A percentile compares a stretch with the other conserved stretches of the same genome.
Evolutionary conservation across 1,139 yeast species (phyloP).

Genomic region (Magnusiomyces starmeri): DNA sequence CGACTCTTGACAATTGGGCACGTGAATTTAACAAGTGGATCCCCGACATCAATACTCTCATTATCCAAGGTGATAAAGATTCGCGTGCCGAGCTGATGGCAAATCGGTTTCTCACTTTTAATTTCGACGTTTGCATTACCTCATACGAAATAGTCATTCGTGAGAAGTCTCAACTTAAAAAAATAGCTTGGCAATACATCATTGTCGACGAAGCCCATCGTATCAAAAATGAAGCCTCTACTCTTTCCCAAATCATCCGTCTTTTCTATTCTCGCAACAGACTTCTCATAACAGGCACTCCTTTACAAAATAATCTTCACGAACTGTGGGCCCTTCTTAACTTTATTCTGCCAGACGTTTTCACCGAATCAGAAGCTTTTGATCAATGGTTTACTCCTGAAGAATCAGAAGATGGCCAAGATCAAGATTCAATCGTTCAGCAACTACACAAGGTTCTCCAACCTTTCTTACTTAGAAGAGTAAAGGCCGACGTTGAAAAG

Average conservation of each 20-base stretch:
- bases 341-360: slow-evolving; percentile 90
- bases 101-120: slow-evolving; percentile 54
- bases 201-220: slow-evolving; percentile 96
- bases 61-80: slow-evolving; percentile 82
- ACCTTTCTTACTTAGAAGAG: slow-evolving; percentile 84
- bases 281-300: slow-evolving; percentile 89
- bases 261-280: slow-evolving; percentile 81
- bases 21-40: slow-evolving; percentile 94
- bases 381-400: slow-evolving; percentile 68
- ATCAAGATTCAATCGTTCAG: slow-evolving; percentile 61
- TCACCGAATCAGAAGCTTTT: slow-evolving; percentile 84
- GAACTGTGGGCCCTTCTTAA: slow-evolving; percentile 93
- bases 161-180: slow-evolving; percentile 74
- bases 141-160: slow-evolving; percentile 90
- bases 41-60: slow-evolving; percentile 84
- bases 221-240: slow-evolving; percentile 88
- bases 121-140: slow-evolving; percentile 87
- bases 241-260: slow-evolving; percentile 84
- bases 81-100: slow-evolving; percentile 56
- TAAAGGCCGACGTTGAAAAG: slow-evolving; percentile 88
- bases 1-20: slow-evolving; percentile 92
- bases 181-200: slow-evolving; percentile 88
- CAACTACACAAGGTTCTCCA: slow-evolving; percentile 86
- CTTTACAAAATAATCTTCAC: slow-evolving; percentile 87
- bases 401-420: slow-evolving; percentile 39